phyloP scores from a whole-genome alignment of 176 grass and related monocot genomes.

The Lolium multiflorum region DNA sequence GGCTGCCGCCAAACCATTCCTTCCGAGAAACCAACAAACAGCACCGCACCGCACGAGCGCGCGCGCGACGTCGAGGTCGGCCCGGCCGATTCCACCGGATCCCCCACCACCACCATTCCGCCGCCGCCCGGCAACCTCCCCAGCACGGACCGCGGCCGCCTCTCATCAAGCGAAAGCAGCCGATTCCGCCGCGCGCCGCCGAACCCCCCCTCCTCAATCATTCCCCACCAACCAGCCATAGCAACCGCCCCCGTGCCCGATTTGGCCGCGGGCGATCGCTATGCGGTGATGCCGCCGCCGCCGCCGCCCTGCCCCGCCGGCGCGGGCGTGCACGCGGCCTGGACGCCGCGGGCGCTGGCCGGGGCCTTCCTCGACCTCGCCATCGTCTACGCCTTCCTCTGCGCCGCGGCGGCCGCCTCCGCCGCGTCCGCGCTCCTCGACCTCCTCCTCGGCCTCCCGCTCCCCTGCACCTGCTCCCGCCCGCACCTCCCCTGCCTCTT shows the following conservation, averaged over 20 bases:
- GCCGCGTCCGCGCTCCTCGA: slow-evolving; percentile 29
- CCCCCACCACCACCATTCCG: neutral
- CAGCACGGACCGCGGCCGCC: neutral
- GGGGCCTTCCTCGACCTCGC: slow-evolving; percentile 60
- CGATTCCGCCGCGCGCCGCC: neutral
- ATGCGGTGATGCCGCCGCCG: slow-evolving; percentile 42
- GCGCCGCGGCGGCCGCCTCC: slow-evolving; percentile 43
- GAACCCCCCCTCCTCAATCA: neutral
- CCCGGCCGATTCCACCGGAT: neutral
- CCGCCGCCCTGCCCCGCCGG: slow-evolving; percentile 39
- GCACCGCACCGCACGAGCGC: neutral
- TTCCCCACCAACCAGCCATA: neutral
- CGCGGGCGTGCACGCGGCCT: slow-evolving; percentile 34
- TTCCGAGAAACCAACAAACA: neutral
- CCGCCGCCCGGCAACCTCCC: neutral
- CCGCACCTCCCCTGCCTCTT: slow-evolving; percentile 45
- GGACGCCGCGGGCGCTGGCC: slow-evolving; percentile 56
- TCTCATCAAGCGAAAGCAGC: neutral
- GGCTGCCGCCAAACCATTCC: neutral
- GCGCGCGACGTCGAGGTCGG: neutral
- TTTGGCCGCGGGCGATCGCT: neutral
- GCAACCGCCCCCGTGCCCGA: neutral
- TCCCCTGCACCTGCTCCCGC: slow-evolving; percentile 66
- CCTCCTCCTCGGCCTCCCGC: slow-evolving; percentile 32
- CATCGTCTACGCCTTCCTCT: slow-evolving; percentile 67